Evolutionary conservation across 106 monocot genomes (phyloP).

Genomic region (Iris macrosiphon): DNA sequence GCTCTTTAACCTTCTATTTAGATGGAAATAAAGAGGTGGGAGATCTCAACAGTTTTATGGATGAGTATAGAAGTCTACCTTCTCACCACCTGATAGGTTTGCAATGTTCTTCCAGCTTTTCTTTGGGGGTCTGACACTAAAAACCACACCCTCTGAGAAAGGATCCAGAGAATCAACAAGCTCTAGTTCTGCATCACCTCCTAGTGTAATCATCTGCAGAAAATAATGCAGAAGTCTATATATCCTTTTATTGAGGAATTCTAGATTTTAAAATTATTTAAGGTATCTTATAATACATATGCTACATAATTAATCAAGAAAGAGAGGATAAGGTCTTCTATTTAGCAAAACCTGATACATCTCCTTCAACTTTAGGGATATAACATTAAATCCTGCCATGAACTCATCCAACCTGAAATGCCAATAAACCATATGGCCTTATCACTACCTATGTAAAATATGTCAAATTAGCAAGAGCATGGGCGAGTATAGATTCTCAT

Average conservation of each 20-base stretch:
- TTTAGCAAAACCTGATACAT: conserved; percentile 65
- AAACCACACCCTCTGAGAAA: conserved; percentile 97
- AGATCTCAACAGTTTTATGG: too few relatives aligned
- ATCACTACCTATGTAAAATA: conserved; percentile 3
- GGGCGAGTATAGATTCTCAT: not conserved
- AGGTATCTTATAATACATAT: too few relatives aligned
- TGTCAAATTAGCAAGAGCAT: not conserved
- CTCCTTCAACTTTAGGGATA: conserved; percentile 81
- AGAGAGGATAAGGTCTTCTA: not conserved
- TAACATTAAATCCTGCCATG: conserved; percentile 80
- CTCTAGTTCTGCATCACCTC: conserved; percentile 97
- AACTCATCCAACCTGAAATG: conserved; percentile 69
- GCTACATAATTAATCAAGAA: not conserved
- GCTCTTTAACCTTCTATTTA: too few relatives aligned
- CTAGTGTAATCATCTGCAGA: conserved; percentile 97
- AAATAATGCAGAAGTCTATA: too few relatives aligned
- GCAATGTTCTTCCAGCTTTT: conserved; percentile 99
- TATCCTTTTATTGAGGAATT: not conserved
- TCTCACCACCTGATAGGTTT: conserved; percentile 95
- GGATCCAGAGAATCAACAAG: conserved; percentile 99
- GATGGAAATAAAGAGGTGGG: too few relatives aligned
- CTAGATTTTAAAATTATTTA: too few relatives aligned
- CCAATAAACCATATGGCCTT: not conserved
- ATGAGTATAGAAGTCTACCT: too few relatives aligned
- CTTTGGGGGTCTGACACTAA: conserved; percentile 96